Evolutionary conservation across 2,329 filamentous ascomycete genomes (phyloP).

Genomic region (Chaetomiaceae sp.): DNA sequence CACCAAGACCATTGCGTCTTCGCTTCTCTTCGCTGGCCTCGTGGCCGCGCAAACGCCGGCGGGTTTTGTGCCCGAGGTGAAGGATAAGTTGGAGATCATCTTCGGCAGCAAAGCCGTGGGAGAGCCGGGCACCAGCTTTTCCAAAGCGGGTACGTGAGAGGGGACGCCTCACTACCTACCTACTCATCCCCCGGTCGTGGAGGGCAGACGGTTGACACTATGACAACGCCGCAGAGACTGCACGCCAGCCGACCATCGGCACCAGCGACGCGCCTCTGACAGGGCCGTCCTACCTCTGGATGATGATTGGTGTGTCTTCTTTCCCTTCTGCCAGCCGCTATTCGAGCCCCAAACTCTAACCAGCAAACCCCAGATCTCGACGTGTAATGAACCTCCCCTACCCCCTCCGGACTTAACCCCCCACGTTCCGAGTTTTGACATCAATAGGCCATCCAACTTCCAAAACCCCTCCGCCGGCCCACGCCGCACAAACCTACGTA

Average conservation of each 20-base stretch:
- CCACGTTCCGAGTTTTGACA: not conserved
- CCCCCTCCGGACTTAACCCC: not conserved
- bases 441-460: conserved; percentile 24
- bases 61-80: conserved; percentile 24
- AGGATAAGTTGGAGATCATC: conserved; percentile 23
- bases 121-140: conserved; percentile 23
- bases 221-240: conserved; percentile 21
- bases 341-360: not conserved
- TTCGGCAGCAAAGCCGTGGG: conserved; percentile 27
- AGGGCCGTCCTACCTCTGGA: conserved; percentile 26
- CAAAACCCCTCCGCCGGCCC: conserved; percentile 23
- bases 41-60: conserved; percentile 24
- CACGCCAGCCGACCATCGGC: conserved; percentile 26
- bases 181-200: no score
- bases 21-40: conserved; percentile 13
- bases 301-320: conserved; percentile 25
- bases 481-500: conserved; percentile 25
- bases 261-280: conserved; percentile 21
- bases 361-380: conserved; percentile 19
- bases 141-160: conserved; percentile 22
- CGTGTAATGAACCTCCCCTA: conserved; percentile 20
- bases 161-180: not conserved
- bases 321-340: not conserved
- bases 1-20: not conserved
- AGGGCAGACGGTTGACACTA: not conserved